These are phyloP conservation scores for Peterozyma toletana DNA, from an alignment of 805 yeast species.

Conservation along the genomic window DNA sequence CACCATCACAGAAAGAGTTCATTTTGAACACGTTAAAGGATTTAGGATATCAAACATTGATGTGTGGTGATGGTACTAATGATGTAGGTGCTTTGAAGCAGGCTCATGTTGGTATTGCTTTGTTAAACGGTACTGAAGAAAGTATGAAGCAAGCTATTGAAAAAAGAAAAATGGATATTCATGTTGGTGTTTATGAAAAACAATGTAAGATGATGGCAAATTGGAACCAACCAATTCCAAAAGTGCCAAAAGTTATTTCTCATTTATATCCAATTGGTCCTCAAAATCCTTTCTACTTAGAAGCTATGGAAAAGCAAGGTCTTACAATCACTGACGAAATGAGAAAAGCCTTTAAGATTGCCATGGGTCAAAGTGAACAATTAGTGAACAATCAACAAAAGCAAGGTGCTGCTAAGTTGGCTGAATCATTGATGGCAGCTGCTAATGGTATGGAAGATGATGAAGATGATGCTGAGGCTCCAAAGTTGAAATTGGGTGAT, in stretches of 20 bases:
- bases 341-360: constrained; percentile 48
- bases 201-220: constrained; percentile 71
- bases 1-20: constrained; percentile 93
- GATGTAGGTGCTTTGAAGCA: constrained; percentile 99
- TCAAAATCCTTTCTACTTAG: constrained; percentile 77
- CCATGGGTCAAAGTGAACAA: constrained; percentile 24
- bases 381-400: constrained; percentile 13
- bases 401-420: constrained; percentile 34
- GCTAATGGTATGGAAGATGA: constrained; percentile 49
- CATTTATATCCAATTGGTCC: constrained; percentile 97
- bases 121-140: constrained; percentile 93
- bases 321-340: constrained; percentile 71
- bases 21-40: constrained; percentile 76
- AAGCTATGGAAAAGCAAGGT: constrained; percentile 81
- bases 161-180: constrained; percentile 57
- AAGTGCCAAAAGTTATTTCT: constrained; percentile 82
- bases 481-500: constrained; percentile 90
- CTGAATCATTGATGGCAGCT: constrained; percentile 58
- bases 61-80: constrained; percentile 99
- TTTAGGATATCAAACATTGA: constrained; percentile 85
- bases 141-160: constrained; percentile 87
- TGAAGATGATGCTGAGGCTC: constrained; percentile 73
- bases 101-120: constrained; percentile 97
- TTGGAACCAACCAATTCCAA: constrained; percentile 83
- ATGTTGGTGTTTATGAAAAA: constrained; percentile 68